Conservation (phyloP, 768 basidiomycete species). For the Trametes gibbosa region DNA sequence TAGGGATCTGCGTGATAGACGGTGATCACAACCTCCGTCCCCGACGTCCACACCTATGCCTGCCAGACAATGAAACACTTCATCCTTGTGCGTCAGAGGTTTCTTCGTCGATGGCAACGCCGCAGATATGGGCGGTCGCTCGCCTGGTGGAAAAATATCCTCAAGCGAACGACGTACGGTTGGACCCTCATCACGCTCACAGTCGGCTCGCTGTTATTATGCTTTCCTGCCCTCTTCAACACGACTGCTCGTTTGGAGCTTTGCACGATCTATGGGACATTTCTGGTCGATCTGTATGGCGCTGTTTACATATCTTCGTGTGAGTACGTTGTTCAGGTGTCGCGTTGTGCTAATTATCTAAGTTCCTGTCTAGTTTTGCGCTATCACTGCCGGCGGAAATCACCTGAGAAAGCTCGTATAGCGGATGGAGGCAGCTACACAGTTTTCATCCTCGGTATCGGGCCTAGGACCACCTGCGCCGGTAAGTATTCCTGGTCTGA, state of each 20-base stretch:
- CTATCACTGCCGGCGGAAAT: no score
- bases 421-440: background rate
- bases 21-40: no score
- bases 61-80: no score
- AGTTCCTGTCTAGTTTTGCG: background rate
- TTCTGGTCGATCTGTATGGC: background rate
- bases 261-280: background rate
- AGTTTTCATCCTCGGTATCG: background rate
- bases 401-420: no score
- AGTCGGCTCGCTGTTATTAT: background rate
- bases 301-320: no score
- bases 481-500: background rate
- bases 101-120: no score
- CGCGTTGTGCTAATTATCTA: no score
- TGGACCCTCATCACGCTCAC: background rate
- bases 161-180: background rate
- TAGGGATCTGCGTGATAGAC: no score
- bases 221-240: background rate
- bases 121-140: no score
- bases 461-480: background rate
- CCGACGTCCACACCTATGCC: no score
- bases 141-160: background rate
- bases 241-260: background rate
- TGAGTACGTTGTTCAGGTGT: no score
- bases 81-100: no score